A percentile compares a stretch with the other conserved stretches of the same genome.
Conservation (phyloP, 2,329 filamentous ascomycete species). For the Alternaria ethzedia region DNA sequence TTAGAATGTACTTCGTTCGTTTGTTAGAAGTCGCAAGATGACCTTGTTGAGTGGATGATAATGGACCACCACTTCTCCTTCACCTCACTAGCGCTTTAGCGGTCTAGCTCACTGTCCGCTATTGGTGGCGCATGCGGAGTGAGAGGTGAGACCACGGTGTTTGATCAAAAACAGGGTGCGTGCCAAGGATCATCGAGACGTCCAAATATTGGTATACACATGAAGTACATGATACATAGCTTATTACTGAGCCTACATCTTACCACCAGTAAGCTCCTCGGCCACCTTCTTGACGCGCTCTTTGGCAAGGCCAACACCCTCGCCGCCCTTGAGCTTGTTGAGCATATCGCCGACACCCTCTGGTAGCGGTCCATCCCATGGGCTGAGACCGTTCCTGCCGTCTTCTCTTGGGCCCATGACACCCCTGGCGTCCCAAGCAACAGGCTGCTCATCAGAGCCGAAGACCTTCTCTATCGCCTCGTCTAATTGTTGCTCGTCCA, state of each 20-base stretch:
- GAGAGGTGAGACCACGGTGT: not conserved
- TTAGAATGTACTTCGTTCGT: not conserved
- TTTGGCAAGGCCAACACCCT: slow-evolving; percentile 55
- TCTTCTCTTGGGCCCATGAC: slow-evolving; percentile 21
- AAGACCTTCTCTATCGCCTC: slow-evolving; percentile 78
- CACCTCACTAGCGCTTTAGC: not conserved
- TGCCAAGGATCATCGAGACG: not conserved
- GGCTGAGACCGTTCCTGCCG: slow-evolving; percentile 37
- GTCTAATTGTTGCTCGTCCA: slow-evolving; percentile 77
- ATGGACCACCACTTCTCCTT: not conserved
- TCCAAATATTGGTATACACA: not conserved
- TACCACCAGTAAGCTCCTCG: slow-evolving; percentile 72
- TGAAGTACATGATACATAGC: not conserved
- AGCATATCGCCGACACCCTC: slow-evolving; percentile 43
- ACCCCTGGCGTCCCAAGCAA: slow-evolving; percentile 47
- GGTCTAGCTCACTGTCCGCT: not conserved
- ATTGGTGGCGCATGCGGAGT: not conserved
- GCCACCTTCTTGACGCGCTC: slow-evolving; percentile 68
- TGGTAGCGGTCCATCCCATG: slow-evolving; percentile 40
- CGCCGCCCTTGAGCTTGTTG: slow-evolving; percentile 44
- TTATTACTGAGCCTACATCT: slow-evolving; percentile 47
- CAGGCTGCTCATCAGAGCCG: slow-evolving; percentile 60
- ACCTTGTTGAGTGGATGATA: not conserved
- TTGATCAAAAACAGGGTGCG: not conserved
- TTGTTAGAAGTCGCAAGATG: not conserved